Base-by-base conservation (phyloP, 2,329 filamentous ascomycete genomes). In the Ustulina deusta region DNA sequence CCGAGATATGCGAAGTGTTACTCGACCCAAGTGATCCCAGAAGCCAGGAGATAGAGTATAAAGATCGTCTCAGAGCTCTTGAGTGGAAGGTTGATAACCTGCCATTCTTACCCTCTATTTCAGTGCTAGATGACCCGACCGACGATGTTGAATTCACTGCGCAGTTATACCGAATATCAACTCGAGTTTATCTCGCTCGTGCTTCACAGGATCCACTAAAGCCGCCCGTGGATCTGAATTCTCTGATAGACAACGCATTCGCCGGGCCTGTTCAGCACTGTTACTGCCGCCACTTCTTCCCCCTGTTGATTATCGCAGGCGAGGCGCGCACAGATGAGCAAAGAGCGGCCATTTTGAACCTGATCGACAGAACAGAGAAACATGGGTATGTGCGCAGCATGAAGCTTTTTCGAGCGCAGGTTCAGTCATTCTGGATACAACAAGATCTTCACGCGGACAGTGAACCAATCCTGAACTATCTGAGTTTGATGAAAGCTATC, bases 261-360 rank as follows among this genome's bases (percentile, higher is more conserved):
- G 29, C 63, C 6, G 74, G 54, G 1, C 58, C 55, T 0, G 20
- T 68, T 1, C 42, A 36, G 6, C 17, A 36, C 1, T 61, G 40
- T 20, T 64, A 10, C 42, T 80, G 79, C 34, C 61, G 71, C 11
- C 78, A 79, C 64, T 76, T 78, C 61, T 81, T 81, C 3, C 79
- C 79, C 0, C 44, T 81, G 1, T 72, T 80, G 17, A 77, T 81
- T 25, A 51, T 81, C 0, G 76, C 74, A 10, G 79, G 78, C 65
- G 79, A 81, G 70, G 76, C 79, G 15, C 69, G 73, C 6, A 76
- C 69, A 3, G 79, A 81, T 6, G 75, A 77, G 42, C 76, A 77
- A 17, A 69, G 78, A 17, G 61, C 66, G 0, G 65, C 71, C 1
- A 74, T 80, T 2, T 62, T 80, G 3, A 68, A 70, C 6, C 17